phyloP scores from a whole-genome alignment of 331 rosid species.

The Pyracantha coccinea region DNA sequence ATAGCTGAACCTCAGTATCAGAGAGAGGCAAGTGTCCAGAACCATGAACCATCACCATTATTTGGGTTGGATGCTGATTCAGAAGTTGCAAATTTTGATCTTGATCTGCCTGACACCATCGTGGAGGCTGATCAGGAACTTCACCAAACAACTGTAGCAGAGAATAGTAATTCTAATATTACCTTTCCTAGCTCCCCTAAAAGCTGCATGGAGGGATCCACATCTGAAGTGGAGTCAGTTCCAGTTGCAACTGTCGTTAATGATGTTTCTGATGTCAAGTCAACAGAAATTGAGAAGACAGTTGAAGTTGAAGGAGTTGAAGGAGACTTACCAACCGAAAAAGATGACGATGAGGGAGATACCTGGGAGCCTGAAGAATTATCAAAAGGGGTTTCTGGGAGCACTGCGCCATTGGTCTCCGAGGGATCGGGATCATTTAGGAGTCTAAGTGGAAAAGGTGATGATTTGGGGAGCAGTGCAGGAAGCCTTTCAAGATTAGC shows the following conservation, averaged over 20 bases:
- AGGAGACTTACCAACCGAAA: conserved; percentile 41
- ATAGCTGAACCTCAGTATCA: conserved; percentile 31
- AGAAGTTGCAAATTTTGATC: conserved; percentile 29
- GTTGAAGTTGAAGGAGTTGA: conserved; percentile 54
- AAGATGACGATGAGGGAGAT: conserved; percentile 72
- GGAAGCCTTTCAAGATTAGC: conserved; percentile 93
- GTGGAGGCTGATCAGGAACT: conserved; percentile 44
- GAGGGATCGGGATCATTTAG: conserved; percentile 89
- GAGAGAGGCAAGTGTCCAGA: conserved; percentile 27
- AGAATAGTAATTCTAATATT: conserved; percentile 21
- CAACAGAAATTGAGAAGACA: conserved; percentile 37
- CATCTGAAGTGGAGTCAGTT: conserved; percentile 30
- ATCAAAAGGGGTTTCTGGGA: conserved; percentile 36
- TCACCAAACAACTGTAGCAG: conserved; percentile 26
- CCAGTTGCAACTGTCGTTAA: conserved; percentile 23
- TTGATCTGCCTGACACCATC: conserved; percentile 45
- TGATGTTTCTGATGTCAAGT: conserved; percentile 39
- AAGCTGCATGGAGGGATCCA: conserved; percentile 26
- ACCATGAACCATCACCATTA: conserved; percentile 27
- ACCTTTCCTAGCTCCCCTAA: conserved; percentile 25
- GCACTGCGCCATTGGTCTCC: conserved; percentile 36
- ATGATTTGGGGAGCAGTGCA: conserved; percentile 72
- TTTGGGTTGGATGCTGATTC: conserved; percentile 28
- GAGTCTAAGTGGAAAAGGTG: conserved; percentile 78
- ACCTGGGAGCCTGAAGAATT: conserved; percentile 71